Conservation (phyloP, 169 alveolate genomes). For the Perkinsus olseni region DNA sequence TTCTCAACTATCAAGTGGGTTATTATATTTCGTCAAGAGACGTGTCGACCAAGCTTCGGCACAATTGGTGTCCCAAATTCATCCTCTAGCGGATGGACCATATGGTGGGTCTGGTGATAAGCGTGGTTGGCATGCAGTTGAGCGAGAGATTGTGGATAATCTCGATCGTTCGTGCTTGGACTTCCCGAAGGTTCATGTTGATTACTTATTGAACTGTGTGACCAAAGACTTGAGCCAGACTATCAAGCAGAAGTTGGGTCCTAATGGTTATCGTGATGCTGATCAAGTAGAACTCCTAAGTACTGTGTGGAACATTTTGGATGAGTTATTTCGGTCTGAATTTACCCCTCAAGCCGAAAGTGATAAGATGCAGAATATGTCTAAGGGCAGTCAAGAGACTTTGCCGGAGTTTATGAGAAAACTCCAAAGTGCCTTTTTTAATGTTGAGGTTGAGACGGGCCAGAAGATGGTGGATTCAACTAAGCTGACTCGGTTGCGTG, state of each 20-base stretch:
- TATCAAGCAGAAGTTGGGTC: not conserved
- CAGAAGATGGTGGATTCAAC: not conserved
- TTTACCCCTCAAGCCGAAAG: not conserved
- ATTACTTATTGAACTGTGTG: not conserved
- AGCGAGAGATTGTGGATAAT: not conserved
- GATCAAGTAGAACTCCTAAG: not conserved
- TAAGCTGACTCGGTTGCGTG: not conserved
- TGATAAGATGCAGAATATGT: not conserved
- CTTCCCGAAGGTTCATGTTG: not conserved
- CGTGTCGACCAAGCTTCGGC: not conserved
- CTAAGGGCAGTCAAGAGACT: not conserved
- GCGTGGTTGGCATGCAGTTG: not conserved
- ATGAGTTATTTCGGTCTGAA: not conserved
- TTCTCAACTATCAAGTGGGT: not conserved
- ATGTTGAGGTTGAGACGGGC: not conserved
- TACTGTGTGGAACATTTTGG: not conserved
- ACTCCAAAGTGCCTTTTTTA: not conserved
- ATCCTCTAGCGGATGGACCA: not conserved
- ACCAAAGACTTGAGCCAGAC: not conserved
- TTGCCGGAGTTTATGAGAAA: not conserved
- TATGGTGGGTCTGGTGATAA: not conserved
- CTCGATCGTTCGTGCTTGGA: not conserved
- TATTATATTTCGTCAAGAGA: not conserved
- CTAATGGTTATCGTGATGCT: not conserved
- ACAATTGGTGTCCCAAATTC: not conserved